A percentile compares a stretch with the other conserved stretches of the same genome.
Evolutionary conservation across 2,329 filamentous ascomycete genomes (phyloP).

Genomic region (Pseudogymnoascus sp.): DNA sequence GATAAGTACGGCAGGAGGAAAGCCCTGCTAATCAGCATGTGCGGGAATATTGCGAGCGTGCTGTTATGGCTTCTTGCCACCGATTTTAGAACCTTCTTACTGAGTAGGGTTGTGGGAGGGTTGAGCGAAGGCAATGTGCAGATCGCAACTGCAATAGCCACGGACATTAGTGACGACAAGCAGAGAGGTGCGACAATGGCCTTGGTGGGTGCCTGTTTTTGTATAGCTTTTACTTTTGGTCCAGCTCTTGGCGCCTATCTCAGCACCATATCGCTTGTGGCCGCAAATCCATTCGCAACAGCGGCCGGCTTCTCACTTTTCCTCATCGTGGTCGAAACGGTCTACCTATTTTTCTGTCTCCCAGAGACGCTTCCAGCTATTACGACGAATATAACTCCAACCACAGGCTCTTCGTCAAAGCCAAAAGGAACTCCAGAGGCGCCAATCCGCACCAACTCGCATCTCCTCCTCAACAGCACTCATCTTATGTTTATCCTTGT

Average conservation of each 20-base stretch:
- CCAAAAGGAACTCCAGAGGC: conserved; percentile 18
- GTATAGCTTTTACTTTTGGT: conserved; percentile 92
- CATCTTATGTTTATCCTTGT: conserved; percentile 91
- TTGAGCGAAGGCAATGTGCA: conserved; percentile 96
- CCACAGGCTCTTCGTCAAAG: background rate
- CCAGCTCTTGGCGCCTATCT: conserved; percentile 85
- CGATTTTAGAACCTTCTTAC: conserved; percentile 91
- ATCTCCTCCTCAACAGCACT: conserved; percentile 69
- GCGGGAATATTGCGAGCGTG: conserved; percentile 85
- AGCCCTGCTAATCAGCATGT: conserved; percentile 84
- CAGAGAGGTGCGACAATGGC: conserved; percentile 90
- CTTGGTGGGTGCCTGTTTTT: conserved; percentile 91
- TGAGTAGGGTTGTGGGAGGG: conserved; percentile 85
- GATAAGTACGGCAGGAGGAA: conserved; percentile 81
- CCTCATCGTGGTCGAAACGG: conserved; percentile 76
- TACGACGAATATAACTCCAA: background rate
- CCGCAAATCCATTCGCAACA: conserved; percentile 86
- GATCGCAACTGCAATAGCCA: conserved; percentile 89
- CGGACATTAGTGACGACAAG: conserved; percentile 82
- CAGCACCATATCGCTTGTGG: conserved; percentile 65
- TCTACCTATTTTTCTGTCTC: conserved; percentile 74
- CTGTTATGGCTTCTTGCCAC: conserved; percentile 88
- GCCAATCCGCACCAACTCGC: conserved; percentile 61
- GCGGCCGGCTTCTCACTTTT: conserved; percentile 81
- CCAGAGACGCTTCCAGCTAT: conserved; percentile 72